Conservation (phyloP, 2,329 filamentous ascomycete genomes). For the Myriosclerotinia scirpicola region DNA sequence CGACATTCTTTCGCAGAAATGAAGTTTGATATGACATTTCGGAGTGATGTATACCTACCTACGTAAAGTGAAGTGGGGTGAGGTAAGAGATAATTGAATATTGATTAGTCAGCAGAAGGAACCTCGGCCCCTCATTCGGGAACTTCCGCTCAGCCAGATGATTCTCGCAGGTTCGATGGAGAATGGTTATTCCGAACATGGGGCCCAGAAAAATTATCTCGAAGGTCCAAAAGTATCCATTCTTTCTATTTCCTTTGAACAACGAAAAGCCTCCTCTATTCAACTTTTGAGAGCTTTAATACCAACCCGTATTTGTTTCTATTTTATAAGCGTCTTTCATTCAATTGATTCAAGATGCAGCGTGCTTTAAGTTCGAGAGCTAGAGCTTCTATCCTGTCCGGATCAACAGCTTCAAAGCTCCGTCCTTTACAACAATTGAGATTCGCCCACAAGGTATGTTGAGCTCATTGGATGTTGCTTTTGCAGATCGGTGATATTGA, state of each 20-base stretch:
- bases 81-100: neutral
- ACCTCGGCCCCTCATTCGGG: conserved; percentile 15
- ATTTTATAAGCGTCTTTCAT: conserved; percentile 30
- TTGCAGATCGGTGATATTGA: neutral
- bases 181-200: conserved; percentile 18
- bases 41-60: neutral
- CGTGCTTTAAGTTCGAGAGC: conserved; percentile 86
- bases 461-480: neutral
- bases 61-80: neutral
- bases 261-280: conserved; percentile 14
- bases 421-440: conserved; percentile 78
- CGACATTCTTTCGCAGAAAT: no score
- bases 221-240: conserved; percentile 15
- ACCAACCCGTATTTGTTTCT: conserved; percentile 32
- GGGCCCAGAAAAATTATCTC: conserved; percentile 22
- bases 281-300: conserved; percentile 22
- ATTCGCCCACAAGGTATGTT: conserved; percentile 91
- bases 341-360: conserved; percentile 70
- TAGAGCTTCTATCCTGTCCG: conserved; percentile 76
- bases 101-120: conserved; percentile 1
- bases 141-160: conserved; percentile 9
- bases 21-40: neutral
- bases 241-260: conserved; percentile 14
- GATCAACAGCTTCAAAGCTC: conserved; percentile 62
- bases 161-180: conserved; percentile 21